phyloP scores from a whole-genome alignment of 176 grass and related monocot species.

The Triticum timopheevii region DNA sequence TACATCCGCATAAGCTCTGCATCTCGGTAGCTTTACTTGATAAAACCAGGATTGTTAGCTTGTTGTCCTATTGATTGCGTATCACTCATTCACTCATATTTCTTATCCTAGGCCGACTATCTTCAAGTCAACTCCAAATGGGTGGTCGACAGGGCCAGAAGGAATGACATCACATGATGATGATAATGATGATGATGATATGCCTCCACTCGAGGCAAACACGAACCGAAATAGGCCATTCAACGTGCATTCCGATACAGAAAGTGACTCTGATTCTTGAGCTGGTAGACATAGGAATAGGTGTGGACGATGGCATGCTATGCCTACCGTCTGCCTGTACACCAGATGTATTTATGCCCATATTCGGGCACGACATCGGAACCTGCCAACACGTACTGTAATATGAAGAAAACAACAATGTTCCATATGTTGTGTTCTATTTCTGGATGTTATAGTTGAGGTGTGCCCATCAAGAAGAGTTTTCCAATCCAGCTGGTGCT shows the following conservation, averaged over 20 bases:
- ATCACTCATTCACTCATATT: neutral
- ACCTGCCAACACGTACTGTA: neutral
- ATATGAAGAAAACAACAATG: neutral
- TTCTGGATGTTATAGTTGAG: no score
- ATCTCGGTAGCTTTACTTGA: neutral
- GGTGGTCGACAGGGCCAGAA: neutral
- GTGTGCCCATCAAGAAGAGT: neutral
- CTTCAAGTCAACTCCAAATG: slow-evolving; percentile 37
- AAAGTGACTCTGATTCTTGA: no score
- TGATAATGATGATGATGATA: slow-evolving; percentile 61
- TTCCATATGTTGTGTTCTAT: neutral
- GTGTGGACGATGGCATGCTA: no score
- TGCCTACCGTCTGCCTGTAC: no score
- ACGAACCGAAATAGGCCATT: no score
- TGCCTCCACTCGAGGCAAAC: slow-evolving; percentile 39
- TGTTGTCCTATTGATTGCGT: neutral
- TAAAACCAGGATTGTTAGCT: neutral
- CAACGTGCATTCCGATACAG: no score
- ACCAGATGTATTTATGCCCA: no score
- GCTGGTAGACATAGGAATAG: no score
- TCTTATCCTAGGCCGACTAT: slow-evolving; percentile 51
- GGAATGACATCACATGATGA: neutral
- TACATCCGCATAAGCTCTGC: neutral
- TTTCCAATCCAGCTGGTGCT: neutral
- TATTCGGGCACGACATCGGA: no score